A percentile compares a stretch with the other conserved stretches of the same genome.
phyloP scores from a whole-genome alignment of 2,329 filamentous ascomycete genomes.

The Alternaria rosae region DNA sequence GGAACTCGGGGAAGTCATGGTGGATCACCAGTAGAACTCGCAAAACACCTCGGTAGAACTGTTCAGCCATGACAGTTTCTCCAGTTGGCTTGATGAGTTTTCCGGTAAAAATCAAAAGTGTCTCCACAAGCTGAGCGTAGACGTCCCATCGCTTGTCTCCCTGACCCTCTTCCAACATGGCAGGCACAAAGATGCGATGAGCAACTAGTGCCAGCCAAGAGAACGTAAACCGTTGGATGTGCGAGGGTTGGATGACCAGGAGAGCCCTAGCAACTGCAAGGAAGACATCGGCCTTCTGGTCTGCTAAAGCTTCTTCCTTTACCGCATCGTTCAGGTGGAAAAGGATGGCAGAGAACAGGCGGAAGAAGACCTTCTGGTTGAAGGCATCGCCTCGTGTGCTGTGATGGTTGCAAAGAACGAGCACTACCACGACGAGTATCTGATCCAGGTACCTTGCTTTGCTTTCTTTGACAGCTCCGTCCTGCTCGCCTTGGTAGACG shows the following conservation, averaged over 20 bases:
- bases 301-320: slow-evolving; percentile 51
- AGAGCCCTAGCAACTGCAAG: slow-evolving; percentile 76
- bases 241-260: slow-evolving; percentile 74
- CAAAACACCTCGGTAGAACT: slow-evolving; percentile 83
- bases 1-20: slow-evolving; percentile 93
- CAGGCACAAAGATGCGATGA: slow-evolving; percentile 84
- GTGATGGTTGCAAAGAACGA: slow-evolving; percentile 87
- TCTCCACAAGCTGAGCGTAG: slow-evolving; percentile 76
- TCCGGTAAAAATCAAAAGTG: slow-evolving; percentile 75
- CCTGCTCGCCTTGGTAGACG: slow-evolving; percentile 69
- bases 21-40: slow-evolving; percentile 86
- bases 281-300: slow-evolving; percentile 73
- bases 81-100: slow-evolving; percentile 79
- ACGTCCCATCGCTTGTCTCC: slow-evolving; percentile 72
- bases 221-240: slow-evolving; percentile 84
- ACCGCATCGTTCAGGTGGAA: slow-evolving; percentile 72
- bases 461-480: slow-evolving; percentile 65
- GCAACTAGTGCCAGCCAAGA: slow-evolving; percentile 83
- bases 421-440: slow-evolving; percentile 76
- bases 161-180: slow-evolving; percentile 71
- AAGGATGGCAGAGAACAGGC: slow-evolving; percentile 83
- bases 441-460: slow-evolving; percentile 79
- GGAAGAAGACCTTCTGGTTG: slow-evolving; percentile 89
- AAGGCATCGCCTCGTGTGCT: slow-evolving; percentile 80
- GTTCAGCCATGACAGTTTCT: slow-evolving; percentile 74